Percentiles rank a stretch among this genome's conserved stretches.
These are phyloP conservation scores for Eucalyptus polyanthemos DNA, from an alignment of 345 rosid species.

Conservation along the genomic window DNA sequence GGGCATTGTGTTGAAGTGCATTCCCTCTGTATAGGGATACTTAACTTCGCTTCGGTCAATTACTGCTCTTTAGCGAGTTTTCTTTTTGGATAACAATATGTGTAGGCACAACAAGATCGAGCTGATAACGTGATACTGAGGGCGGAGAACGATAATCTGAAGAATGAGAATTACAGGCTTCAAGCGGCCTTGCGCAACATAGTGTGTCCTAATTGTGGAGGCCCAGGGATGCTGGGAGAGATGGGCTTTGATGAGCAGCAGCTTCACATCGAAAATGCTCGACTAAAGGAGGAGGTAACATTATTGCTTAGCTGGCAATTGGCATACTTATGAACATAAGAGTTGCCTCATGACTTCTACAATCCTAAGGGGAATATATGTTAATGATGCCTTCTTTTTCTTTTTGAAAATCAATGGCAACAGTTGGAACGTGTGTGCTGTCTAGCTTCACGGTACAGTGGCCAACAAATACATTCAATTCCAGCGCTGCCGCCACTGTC, in stretches of 20 bases:
- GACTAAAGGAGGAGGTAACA: slow-evolving; percentile 78
- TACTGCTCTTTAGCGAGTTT: not conserved
- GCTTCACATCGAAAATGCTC: slow-evolving; percentile 69
- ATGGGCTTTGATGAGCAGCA: slow-evolving; percentile 48
- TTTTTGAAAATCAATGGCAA: not conserved
- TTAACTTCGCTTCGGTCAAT: not conserved
- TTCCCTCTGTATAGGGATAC: not conserved
- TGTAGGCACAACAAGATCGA: slow-evolving; percentile 87
- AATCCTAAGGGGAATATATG: not conserved
- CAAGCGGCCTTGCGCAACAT: slow-evolving; percentile 60
- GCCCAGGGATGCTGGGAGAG: slow-evolving; percentile 58
- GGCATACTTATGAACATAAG: not conserved
- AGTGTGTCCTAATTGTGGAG: slow-evolving; percentile 71
- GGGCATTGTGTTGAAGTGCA: not conserved
- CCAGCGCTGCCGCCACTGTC: slow-evolving; percentile 10
- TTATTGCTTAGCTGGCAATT: not conserved
- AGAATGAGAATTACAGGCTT: slow-evolving; percentile 65
- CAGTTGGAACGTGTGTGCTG: slow-evolving; percentile 74
- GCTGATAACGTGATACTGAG: slow-evolving; percentile 62
- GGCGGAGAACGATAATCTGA: slow-evolving; percentile 68
- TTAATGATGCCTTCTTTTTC: not conserved
- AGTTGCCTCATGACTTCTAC: not conserved
- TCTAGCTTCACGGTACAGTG: slow-evolving; percentile 40
- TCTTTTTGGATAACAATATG: not conserved
- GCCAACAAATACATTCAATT: slow-evolving; percentile 37